These are phyloP conservation scores for Populus nigra DNA, from an alignment of 345 rosid species.

Conservation along the genomic window DNA sequence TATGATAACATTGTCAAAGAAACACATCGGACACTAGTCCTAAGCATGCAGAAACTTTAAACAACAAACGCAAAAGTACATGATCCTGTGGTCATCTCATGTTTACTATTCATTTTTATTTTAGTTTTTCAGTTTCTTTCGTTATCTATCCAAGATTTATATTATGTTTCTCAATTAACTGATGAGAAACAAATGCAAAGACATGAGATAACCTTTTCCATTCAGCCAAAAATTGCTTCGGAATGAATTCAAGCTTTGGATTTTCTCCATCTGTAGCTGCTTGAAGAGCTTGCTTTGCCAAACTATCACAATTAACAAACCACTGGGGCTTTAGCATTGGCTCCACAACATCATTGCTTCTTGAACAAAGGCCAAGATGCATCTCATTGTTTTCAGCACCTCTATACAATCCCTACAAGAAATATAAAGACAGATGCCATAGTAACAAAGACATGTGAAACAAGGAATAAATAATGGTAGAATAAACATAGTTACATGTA, in stretches of 20 bases:
- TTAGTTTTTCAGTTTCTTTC: too few species aligned
- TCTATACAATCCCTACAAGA: constrained; percentile 63
- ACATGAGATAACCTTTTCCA: constrained; percentile 70
- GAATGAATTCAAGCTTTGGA: constrained; percentile 74
- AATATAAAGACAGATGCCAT: too few species aligned
- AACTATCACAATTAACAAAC: constrained; percentile 66
- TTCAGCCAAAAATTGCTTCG: constrained; percentile 81
- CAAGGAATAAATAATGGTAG: neutral
- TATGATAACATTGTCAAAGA: too few species aligned
- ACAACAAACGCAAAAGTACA: too few species aligned
- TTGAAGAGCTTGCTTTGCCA: constrained; percentile 80
- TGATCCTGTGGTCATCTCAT: too few species aligned
- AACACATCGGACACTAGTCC: too few species aligned
- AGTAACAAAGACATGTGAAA: too few species aligned
- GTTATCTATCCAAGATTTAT: neutral
- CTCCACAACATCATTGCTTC: constrained; percentile 79
- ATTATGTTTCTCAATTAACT: neutral
- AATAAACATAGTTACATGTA: neutral
- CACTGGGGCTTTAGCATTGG: constrained; percentile 95
- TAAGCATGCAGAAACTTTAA: too few species aligned
- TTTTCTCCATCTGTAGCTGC: constrained; percentile 54
- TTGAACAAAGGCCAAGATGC: constrained; percentile 83
- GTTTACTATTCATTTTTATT: too few species aligned
- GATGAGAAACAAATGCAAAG: neutral
- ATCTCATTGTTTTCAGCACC: constrained; percentile 81